Evolutionary conservation across 805 yeast species (phyloP).

Genomic region (Saturnispora bothae): DNA sequence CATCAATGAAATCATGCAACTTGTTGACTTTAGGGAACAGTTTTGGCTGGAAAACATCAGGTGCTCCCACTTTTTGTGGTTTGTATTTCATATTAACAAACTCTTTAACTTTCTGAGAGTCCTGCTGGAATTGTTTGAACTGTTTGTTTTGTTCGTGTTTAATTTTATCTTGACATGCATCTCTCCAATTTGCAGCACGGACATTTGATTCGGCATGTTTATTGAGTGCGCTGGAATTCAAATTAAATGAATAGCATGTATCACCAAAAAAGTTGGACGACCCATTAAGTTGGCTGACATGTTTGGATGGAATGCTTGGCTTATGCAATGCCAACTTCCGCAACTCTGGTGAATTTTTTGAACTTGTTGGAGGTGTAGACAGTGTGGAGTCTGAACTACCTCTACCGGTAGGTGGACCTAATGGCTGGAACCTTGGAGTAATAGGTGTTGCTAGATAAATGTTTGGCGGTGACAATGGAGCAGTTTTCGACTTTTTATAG

Average conservation of each 20-base stretch:
- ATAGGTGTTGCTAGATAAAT: slow-evolving; percentile 14
- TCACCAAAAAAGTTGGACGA: slow-evolving; percentile 23
- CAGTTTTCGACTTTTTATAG: slow-evolving; percentile 21
- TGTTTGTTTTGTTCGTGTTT: slow-evolving; percentile 32
- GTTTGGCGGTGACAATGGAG: slow-evolving; percentile 23
- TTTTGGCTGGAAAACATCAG: slow-evolving; percentile 3
- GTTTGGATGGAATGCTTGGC: slow-evolving; percentile 11
- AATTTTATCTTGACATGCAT: slow-evolving; percentile 30
- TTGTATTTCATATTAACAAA: background rate
- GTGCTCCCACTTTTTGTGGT: background rate
- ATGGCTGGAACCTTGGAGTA: slow-evolving; percentile 14
- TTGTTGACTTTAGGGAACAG: slow-evolving; percentile 14
- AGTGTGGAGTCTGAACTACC: background rate
- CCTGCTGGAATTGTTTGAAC: slow-evolving; percentile 30
- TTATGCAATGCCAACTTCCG: slow-evolving; percentile 13
- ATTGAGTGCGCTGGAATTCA: slow-evolving; percentile 17
- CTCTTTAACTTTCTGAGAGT: slow-evolving; percentile 19
- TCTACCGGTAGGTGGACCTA: background rate
- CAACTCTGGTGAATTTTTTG: slow-evolving; percentile 14
- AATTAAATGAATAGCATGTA: slow-evolving; percentile 27
- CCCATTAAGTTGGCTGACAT: slow-evolving; percentile 11
- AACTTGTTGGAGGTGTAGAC: slow-evolving; percentile 6
- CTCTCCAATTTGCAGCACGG: slow-evolving; percentile 34
- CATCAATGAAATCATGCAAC: slow-evolving; percentile 19
- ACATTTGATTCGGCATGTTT: slow-evolving; percentile 22